Evolutionary conservation across 352 stramenopile genomes (phyloP).

Genomic region (Peronospora tabacina): DNA sequence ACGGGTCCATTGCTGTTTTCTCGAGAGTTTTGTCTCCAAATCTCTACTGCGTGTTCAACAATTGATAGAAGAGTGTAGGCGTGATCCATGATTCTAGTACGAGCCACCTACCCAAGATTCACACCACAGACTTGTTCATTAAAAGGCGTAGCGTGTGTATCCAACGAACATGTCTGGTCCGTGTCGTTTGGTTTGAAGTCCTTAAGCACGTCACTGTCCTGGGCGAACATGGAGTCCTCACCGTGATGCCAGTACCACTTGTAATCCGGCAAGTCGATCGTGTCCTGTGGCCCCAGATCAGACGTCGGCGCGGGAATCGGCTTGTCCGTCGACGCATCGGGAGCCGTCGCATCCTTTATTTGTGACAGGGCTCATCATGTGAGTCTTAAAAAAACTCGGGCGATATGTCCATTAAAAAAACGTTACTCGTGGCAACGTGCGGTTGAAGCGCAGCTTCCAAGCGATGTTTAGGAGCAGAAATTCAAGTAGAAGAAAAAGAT

Average conservation of each 20-base stretch:
- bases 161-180: conserved; percentile 56
- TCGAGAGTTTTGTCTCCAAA: conserved; percentile 70
- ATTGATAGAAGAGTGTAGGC: conserved; percentile 94
- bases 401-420: conserved; percentile 10
- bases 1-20: conserved; percentile 88
- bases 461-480: neutral
- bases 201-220: conserved; percentile 43
- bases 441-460: conserved; percentile 11
- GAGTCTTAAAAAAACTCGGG: conserved; percentile 6
- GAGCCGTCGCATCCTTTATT: neutral
- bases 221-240: conserved; percentile 42
- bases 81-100: conserved; percentile 97
- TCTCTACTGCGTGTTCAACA: conserved; percentile 73
- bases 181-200: conserved; percentile 59
- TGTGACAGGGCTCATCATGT: conserved; percentile 8
- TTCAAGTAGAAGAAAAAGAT: no score
- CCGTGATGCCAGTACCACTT: conserved; percentile 69
- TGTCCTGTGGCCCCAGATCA: conserved; percentile 17
- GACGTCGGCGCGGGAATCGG: conserved; percentile 1
- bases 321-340: conserved; percentile 4
- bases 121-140: conserved; percentile 73
- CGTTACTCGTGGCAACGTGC: conserved; percentile 3
- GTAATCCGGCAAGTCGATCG: conserved; percentile 21
- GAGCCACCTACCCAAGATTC: conserved; percentile 93
- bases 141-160: conserved; percentile 46